Percentiles rank a stretch among this genome's conserved stretches.
These are phyloP conservation scores for Aphanomyces euteiches DNA, from an alignment of 352 stramenopile genomes.

Conservation along the genomic window DNA sequence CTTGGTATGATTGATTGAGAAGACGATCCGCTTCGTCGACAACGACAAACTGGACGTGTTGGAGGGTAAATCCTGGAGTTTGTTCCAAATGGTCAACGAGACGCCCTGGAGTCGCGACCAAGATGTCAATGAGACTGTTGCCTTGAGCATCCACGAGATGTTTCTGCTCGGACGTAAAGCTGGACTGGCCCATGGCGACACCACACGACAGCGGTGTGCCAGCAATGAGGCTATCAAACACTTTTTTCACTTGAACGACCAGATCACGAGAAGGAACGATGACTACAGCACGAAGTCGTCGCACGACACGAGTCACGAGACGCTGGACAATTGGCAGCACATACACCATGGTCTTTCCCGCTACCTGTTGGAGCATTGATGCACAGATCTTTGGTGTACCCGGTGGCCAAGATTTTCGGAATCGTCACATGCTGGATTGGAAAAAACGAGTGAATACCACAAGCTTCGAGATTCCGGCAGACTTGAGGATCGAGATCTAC, in stretches of 20 bases:
- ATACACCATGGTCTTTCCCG: slow-evolving; percentile 97
- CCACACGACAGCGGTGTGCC: slow-evolving; percentile 84
- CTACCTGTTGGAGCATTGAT: slow-evolving; percentile 96
- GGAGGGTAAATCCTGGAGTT: slow-evolving; percentile 96
- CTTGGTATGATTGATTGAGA: slow-evolving; percentile 96
- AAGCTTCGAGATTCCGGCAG: slow-evolving; percentile 38
- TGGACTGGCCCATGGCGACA: slow-evolving; percentile 88
- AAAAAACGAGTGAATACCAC: slow-evolving; percentile 88
- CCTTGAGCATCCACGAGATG: slow-evolving; percentile 56
- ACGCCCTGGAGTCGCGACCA: slow-evolving; percentile 95
- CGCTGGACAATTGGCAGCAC: slow-evolving; percentile 94
- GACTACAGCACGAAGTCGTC: slow-evolving; percentile 91
- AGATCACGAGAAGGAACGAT: slow-evolving; percentile 96
- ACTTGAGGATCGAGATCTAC: slow-evolving; percentile 46
- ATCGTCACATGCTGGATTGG: slow-evolving; percentile 94
- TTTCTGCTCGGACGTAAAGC: slow-evolving; percentile 79
- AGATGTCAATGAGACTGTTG: slow-evolving; percentile 90
- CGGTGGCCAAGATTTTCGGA: slow-evolving; percentile 83
- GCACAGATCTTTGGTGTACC: slow-evolving; percentile 85
- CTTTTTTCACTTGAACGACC: slow-evolving; percentile 85
- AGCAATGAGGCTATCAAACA: slow-evolving; percentile 57
- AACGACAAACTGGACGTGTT: slow-evolving; percentile 95
- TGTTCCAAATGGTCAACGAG: slow-evolving; percentile 96
- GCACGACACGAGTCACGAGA: slow-evolving; percentile 72
- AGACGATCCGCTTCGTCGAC: slow-evolving; percentile 97